phyloP scores from a whole-genome alignment of 306 rosid genomes.

The Vigna angularis region DNA sequence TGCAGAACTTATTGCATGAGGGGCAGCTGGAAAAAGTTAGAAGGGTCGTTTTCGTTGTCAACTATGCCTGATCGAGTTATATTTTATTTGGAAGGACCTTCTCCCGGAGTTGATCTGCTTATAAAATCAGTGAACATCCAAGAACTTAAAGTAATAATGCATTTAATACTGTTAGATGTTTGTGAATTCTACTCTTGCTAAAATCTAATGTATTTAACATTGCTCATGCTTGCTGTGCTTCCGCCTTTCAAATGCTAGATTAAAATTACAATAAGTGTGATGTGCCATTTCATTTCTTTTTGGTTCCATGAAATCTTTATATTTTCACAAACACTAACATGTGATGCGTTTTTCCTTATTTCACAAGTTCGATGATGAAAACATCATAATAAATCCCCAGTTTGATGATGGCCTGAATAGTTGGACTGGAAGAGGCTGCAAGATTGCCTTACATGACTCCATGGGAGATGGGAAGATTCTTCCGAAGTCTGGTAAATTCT shows the following conservation, averaged over 20 bases:
- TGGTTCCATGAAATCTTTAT: conserved; percentile 10
- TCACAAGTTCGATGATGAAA: conserved; percentile 58
- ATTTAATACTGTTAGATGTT: no score
- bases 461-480: conserved; percentile 79
- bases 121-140: no score
- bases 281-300: conserved; percentile 9
- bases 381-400: conserved; percentile 67
- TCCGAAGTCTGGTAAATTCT: conserved; percentile 72
- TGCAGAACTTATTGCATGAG: no score
- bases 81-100: no score
- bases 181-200: neutral
- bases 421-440: conserved; percentile 97
- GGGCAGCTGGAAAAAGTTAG: no score
- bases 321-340: neutral
- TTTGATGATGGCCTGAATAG: conserved; percentile 85
- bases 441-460: conserved; percentile 75
- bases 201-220: conserved; percentile 2
- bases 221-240: neutral
- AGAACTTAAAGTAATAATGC: no score
- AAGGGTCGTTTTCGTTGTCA: no score
- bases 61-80: no score
- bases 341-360: conserved; percentile 20
- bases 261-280: neutral
- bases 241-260: conserved; percentile 15
- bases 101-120: no score